Evolutionary conservation across 805 yeast genomes (phyloP).

Genomic region (Kazachstania psychrophila): DNA sequence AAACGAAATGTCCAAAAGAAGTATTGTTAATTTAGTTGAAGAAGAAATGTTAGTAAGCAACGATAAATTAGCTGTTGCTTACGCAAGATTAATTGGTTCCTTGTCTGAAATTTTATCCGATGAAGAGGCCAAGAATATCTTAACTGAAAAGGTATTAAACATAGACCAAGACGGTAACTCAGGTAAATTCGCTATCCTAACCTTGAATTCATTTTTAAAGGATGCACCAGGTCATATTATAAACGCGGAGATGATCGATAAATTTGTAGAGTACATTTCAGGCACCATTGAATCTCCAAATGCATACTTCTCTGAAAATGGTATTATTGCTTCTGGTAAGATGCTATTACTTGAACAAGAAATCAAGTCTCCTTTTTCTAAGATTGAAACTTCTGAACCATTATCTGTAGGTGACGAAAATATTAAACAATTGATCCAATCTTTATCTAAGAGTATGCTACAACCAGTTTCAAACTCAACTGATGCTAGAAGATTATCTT

Average conservation of each 20-base stretch:
- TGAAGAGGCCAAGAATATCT: conserved; percentile 54
- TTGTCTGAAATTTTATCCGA: conserved; percentile 54
- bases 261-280: conserved; percentile 42
- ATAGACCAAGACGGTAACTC: conserved; percentile 35
- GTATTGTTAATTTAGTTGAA: conserved; percentile 65
- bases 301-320: conserved; percentile 61
- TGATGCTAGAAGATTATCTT: conserved; percentile 71
- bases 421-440: conserved; percentile 36
- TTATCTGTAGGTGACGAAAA: conserved; percentile 38
- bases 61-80: conserved; percentile 61
- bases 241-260: conserved; percentile 40
- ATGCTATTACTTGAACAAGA: conserved; percentile 47
- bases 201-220: conserved; percentile 70
- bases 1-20: conserved; percentile 60
- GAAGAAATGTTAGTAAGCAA: conserved; percentile 48
- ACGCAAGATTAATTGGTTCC: conserved; percentile 72
- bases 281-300: conserved; percentile 34
- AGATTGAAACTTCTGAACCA: conserved; percentile 20
- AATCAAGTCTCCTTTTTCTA: conserved; percentile 29
- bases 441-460: conserved; percentile 41
- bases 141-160: conserved; percentile 50
- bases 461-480: conserved; percentile 51
- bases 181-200: conserved; percentile 55
- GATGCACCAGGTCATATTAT: conserved; percentile 64
- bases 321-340: conserved; percentile 76